Conservation (phyloP, 2,329 filamentous ascomycete species). For the Atkinsonella texensis region DNA sequence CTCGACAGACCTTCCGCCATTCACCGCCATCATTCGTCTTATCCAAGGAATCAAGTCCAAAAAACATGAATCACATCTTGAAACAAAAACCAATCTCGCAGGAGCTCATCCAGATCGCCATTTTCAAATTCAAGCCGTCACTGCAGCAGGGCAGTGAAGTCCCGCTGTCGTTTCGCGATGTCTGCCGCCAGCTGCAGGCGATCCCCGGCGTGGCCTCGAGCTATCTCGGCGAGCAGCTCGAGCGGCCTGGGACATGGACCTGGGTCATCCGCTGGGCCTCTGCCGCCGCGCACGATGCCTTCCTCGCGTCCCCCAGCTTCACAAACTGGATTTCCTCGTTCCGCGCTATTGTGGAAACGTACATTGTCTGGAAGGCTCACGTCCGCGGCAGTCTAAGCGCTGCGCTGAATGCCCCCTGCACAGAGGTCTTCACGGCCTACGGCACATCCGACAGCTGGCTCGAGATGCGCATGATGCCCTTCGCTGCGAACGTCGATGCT, state of each 20-base stretch:
- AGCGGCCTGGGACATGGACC: constrained; percentile 20
- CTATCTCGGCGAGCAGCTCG: constrained; percentile 23
- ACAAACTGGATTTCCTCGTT: constrained; percentile 28
- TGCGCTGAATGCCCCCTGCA: constrained; percentile 24
- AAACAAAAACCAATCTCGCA: constrained; percentile 15
- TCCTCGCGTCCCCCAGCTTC: constrained; percentile 28
- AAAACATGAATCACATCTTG: constrained; percentile 8
- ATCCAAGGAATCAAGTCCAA: background rate
- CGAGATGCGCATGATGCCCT: constrained; percentile 17
- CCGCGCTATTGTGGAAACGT: constrained; percentile 17
- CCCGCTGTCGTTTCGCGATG: constrained; percentile 9
- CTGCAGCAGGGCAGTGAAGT: constrained; percentile 14
- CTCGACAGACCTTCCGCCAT: background rate
- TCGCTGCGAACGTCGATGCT: constrained; percentile 13
- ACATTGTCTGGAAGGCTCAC: constrained; percentile 13
- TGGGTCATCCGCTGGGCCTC: constrained; percentile 24
- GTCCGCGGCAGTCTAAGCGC: constrained; percentile 11
- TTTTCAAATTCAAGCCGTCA: constrained; percentile 20
- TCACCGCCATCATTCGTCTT: background rate
- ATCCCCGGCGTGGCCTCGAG: constrained; percentile 20
- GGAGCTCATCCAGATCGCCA: constrained; percentile 18
- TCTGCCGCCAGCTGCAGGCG: constrained; percentile 17
- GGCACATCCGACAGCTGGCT: constrained; percentile 21
- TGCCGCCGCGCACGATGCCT: constrained; percentile 22
- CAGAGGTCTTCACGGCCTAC: constrained; percentile 26